phyloP scores from a whole-genome alignment of 1,284 basidiomycete species.

The Puccinia polysora region DNA sequence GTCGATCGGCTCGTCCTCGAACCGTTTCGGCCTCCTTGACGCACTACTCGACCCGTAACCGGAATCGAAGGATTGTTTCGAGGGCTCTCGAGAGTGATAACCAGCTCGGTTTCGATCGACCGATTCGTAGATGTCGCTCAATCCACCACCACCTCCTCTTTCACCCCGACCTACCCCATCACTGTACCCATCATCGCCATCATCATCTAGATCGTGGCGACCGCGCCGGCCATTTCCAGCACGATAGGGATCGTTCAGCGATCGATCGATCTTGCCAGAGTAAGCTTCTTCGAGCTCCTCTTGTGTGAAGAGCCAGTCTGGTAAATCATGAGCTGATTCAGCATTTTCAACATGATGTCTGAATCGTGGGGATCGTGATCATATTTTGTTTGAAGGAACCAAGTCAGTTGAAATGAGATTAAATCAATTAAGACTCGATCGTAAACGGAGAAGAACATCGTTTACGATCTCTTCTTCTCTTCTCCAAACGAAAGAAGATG shows the following conservation, averaged over 20 bases:
- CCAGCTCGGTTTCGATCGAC: not conserved
- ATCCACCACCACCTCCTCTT: not conserved
- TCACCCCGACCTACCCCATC: not conserved
- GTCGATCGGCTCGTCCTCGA: not conserved
- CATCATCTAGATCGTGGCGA: not conserved
- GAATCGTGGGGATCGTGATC: not conserved
- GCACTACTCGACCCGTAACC: constrained; percentile 38
- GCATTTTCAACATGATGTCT: constrained; percentile 35
- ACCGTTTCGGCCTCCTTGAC: not conserved
- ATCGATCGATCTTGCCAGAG: not conserved
- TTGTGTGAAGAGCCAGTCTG: constrained; percentile 28
- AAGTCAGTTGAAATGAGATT: not conserved
- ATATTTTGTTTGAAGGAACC: not conserved
- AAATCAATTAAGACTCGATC: not conserved
- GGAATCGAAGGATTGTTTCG: constrained; percentile 34
- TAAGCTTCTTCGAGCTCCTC: constrained; percentile 18
- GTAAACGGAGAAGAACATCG: not conserved
- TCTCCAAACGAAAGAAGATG: too few species aligned
- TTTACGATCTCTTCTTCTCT: not conserved
- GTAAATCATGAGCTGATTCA: constrained; percentile 32
- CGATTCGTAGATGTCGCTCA: constrained; percentile 18
- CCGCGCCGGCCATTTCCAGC: not conserved
- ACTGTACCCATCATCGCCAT: not conserved
- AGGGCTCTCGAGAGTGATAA: not conserved
- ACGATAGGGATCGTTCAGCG: not conserved